A percentile compares a stretch with the other conserved stretches of the same genome.
Evolutionary conservation across 345 rosid genomes (phyloP).

Genomic region (Barbarea vulgaris): DNA sequence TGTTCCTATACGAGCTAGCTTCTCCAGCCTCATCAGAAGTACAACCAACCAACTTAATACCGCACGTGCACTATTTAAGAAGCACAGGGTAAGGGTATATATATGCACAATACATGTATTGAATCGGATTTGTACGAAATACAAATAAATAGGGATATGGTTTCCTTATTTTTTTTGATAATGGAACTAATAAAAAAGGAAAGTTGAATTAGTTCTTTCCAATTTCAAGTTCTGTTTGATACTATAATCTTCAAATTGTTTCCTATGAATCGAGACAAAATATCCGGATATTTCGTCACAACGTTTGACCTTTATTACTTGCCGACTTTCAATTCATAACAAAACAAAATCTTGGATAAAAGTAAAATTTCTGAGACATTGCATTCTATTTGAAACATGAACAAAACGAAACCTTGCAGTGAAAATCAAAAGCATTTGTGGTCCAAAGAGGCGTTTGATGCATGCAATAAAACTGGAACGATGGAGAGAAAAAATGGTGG

Average conservation of each 20-base stretch:
- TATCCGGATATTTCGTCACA: background rate
- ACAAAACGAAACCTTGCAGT: conserved; percentile 17
- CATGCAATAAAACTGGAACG: conserved; percentile 34
- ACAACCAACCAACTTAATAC: conserved; percentile 15
- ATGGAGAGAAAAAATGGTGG: conserved; percentile 17
- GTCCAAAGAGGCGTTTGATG: conserved; percentile 34
- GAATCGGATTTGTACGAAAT: background rate
- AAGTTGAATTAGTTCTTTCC: background rate
- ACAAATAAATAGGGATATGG: background rate
- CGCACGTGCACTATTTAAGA: conserved; percentile 29
- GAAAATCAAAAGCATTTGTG: conserved; percentile 27
- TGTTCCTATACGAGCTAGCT: background rate
- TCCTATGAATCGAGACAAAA: background rate
- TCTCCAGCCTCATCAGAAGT: conserved; percentile 4
- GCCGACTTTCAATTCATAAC: background rate
- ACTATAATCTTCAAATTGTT: conserved; percentile 4
- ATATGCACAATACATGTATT: background rate
- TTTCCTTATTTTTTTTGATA: background rate
- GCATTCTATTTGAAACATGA: conserved; percentile 10
- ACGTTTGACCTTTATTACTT: conserved; percentile 1
- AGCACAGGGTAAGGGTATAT: background rate
- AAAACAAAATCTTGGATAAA: background rate
- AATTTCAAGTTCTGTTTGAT: conserved; percentile 6
- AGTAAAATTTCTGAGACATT: conserved; percentile 20
- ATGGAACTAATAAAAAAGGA: background rate